Base-by-base conservation (phyloP, 257 asterid species). In the Salvia miltiorrhiza region DNA sequence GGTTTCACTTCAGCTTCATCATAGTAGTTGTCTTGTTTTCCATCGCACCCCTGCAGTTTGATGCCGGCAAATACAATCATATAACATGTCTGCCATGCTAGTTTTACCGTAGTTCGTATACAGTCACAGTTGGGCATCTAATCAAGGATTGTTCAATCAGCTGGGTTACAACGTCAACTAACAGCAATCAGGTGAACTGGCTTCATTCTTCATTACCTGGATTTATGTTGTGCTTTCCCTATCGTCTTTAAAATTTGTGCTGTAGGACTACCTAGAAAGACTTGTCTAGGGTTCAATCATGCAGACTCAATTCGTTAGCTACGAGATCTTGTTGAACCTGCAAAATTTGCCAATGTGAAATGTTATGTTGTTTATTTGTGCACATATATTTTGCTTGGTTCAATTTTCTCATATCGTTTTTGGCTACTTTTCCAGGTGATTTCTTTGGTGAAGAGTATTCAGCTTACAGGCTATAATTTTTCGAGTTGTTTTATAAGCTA, bases 121-220 rank as follows among this genome's bases (percentile, higher is more conserved):
- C 47, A 35, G 50, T 71, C 55, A 30, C 32, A 0, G 48, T 52
- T 10, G 37, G 39, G 21, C 56, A 35, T 62, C 77, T 35, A 33
- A 48, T 47, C 3, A n/a, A 23, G 16, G 23, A 50, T 40, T 72
- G 20, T 21, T 43, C 23, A 45, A 58, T 44, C 48, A 45, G n/a
- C 19, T 7, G 47, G 24, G 9, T 43, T 14, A 16, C 45, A 40
- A 23, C 11, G 5, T 52, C 50, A 47, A 56, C 57, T 32, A 9
- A 30, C 47, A 44, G 70, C 64, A 16, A 47, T 47, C 40, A 54
- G 73, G 69, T 54, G 61, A 50, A n/a, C 12, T 21, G 61, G 65
- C 45, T 41, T 40, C 64, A 57, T 65, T 47, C 59, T 20, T 54
- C 26, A 7, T 26, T 56, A n/a, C 13, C 24, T 47, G 24, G 44